Evolutionary conservation across 2,329 filamentous ascomycete species (phyloP).

Genomic region (Dothideomycetidae sp.): DNA sequence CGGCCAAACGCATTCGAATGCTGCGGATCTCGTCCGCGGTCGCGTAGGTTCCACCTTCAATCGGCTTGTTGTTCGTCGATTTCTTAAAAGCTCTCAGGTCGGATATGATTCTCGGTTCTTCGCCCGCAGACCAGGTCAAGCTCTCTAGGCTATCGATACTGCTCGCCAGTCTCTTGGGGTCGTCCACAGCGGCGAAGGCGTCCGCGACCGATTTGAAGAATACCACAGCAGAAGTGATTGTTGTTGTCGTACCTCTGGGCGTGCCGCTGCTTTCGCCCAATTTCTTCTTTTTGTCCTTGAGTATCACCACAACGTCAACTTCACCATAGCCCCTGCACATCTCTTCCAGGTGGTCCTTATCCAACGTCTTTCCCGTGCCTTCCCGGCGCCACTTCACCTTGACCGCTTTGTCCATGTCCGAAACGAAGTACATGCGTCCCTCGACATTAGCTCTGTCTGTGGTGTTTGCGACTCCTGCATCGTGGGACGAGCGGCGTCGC

Average conservation of each 20-base stretch:
- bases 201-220: conserved; percentile 44
- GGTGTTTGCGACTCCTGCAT: not conserved
- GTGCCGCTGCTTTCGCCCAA: conserved; percentile 33
- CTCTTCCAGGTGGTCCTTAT: conserved; percentile 31
- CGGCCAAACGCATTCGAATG: conserved; percentile 5
- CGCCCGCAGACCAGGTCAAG: conserved; percentile 38
- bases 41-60: too few species aligned
- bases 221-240: conserved; percentile 39
- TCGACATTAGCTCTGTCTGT: conserved; percentile 15
- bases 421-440: too few species aligned
- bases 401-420: conserved; percentile 43
- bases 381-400: conserved; percentile 43
- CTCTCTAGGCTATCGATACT: conserved; percentile 35
- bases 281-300: conserved; percentile 42
- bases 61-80: conserved; percentile 2
- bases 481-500: conserved; percentile 19
- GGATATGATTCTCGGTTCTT: conserved; percentile 33
- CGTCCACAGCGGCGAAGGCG: conserved; percentile 42
- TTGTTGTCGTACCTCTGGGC: conserved; percentile 29
- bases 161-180: conserved; percentile 28
- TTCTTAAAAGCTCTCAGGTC: conserved; percentile 2
- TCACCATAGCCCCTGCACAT: conserved; percentile 43
- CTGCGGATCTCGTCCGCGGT: not conserved
- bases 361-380: conserved; percentile 29
- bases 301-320: conserved; percentile 39